A percentile compares a stretch with the other conserved stretches of the same genome.
These are phyloP conservation scores for Tetrahymena thermophila DNA, from an alignment of 73 alveolate species.

Conservation along the genomic window DNA sequence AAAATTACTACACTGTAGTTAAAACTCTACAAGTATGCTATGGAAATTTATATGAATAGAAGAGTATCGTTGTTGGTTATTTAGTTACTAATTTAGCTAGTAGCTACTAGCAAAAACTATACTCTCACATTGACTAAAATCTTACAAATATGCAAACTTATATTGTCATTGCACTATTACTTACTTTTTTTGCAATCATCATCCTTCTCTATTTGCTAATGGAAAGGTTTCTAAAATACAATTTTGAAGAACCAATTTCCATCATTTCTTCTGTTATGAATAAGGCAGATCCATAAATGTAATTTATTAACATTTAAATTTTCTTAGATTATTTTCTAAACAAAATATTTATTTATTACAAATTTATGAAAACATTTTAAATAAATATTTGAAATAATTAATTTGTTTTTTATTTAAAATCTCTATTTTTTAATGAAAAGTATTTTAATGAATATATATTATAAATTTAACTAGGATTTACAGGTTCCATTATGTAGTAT, in stretches of 20 bases:
- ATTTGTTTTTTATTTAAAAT: too few species aligned
- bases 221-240: neutral
- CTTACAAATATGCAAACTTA: neutral
- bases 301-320: neutral
- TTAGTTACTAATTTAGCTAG: neutral
- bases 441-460: neutral
- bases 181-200: neutral
- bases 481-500: neutral
- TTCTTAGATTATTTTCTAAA: too few species aligned
- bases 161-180: neutral
- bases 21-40: neutral
- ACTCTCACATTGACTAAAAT: neutral
- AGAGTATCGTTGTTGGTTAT: neutral
- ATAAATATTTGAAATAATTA: too few species aligned
- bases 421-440: too few species aligned
- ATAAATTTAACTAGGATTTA: neutral
- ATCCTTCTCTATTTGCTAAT: neutral
- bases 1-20: neutral
- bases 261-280: neutral
- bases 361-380: too few species aligned
- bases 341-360: too few species aligned
- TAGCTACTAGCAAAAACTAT: neutral
- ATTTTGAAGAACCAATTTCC: neutral
- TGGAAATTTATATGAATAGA: neutral
- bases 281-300: neutral